phyloP scores from a whole-genome alignment of 257 asterid genomes.

The Lithospermum erythrorhizon region DNA sequence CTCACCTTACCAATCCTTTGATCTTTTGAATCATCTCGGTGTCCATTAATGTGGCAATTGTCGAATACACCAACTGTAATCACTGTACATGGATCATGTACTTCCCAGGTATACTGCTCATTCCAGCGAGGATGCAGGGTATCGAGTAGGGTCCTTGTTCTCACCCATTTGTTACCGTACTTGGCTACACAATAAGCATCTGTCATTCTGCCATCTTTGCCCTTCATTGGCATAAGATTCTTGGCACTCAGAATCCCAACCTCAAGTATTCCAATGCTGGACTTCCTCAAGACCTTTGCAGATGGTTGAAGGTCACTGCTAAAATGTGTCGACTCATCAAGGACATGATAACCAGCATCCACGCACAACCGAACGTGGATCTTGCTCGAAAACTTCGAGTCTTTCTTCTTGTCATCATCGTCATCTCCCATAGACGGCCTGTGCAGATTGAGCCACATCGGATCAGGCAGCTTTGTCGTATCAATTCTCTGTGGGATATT shows the following conservation, averaged over 20 bases:
- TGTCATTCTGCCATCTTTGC: constrained; percentile 56
- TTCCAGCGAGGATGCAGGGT: constrained; percentile 73
- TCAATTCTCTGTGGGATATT: constrained; percentile 42
- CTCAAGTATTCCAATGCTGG: constrained; percentile 72
- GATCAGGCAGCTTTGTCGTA: constrained; percentile 40
- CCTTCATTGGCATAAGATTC: constrained; percentile 68
- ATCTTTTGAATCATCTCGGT: constrained; percentile 46
- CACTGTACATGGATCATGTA: constrained; percentile 73
- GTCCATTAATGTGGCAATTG: constrained; percentile 60
- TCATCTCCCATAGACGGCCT: constrained; percentile 40
- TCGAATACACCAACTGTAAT: constrained; percentile 83
- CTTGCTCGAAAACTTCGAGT: constrained; percentile 70
- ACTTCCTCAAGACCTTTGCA: constrained; percentile 51
- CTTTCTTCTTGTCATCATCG: constrained; percentile 53
- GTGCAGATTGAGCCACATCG: constrained; percentile 57
- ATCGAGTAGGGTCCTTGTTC: constrained; percentile 77
- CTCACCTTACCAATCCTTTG: constrained; percentile 86
- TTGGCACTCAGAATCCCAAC: constrained; percentile 71
- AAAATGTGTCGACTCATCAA: constrained; percentile 73
- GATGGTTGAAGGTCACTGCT: constrained; percentile 86
- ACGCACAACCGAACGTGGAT: constrained; percentile 51
- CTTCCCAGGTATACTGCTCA: constrained; percentile 99
- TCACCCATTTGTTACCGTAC: constrained; percentile 94
- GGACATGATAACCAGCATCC: constrained; percentile 83
- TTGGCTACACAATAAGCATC: constrained; percentile 93